Conservation (phyloP, 352 stramenopile genomes). For the Peronospora farinosa region DNA sequence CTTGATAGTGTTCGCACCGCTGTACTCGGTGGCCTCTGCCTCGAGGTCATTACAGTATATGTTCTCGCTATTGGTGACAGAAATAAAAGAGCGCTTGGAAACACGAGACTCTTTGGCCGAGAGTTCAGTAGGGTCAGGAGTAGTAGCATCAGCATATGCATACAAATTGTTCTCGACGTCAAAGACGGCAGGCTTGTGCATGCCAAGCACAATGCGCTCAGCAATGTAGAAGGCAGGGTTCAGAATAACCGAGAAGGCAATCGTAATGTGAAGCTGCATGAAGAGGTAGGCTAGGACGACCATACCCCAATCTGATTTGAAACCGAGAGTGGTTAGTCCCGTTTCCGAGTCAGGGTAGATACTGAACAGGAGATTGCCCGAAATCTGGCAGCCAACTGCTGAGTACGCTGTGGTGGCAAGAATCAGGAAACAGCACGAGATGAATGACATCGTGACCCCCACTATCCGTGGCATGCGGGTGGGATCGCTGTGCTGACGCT, state of each 20-base stretch:
- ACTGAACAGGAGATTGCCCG: conserved; percentile 45
- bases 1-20: conserved; percentile 32
- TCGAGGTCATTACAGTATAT: conserved; percentile 15
- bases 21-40: conserved; percentile 27
- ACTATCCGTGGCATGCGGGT: conserved; percentile 48
- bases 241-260: conserved; percentile 48
- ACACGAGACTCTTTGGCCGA: conserved; percentile 18
- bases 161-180: conserved; percentile 29
- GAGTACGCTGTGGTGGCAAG: conserved; percentile 37
- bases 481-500: conserved; percentile 44
- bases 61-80: conserved; percentile 34
- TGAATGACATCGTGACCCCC: conserved; percentile 34
- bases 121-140: conserved; percentile 15
- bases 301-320: conserved; percentile 30
- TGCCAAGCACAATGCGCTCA: conserved; percentile 44
- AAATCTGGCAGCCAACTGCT: conserved; percentile 45
- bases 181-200: conserved; percentile 31
- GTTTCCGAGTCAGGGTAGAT: conserved; percentile 34
- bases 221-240: conserved; percentile 42
- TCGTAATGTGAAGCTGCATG: conserved; percentile 57
- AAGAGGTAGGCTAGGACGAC: conserved; percentile 48
- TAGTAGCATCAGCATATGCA: conserved; percentile 13
- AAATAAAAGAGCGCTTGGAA: conserved; percentile 37
- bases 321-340: conserved; percentile 31
- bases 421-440: conserved; percentile 36